Evolutionary conservation across 2,329 filamentous ascomycete genomes (phyloP), one percentile per base, ranked within the genome.

Genomic region (Fusarium piperis): DNA sequence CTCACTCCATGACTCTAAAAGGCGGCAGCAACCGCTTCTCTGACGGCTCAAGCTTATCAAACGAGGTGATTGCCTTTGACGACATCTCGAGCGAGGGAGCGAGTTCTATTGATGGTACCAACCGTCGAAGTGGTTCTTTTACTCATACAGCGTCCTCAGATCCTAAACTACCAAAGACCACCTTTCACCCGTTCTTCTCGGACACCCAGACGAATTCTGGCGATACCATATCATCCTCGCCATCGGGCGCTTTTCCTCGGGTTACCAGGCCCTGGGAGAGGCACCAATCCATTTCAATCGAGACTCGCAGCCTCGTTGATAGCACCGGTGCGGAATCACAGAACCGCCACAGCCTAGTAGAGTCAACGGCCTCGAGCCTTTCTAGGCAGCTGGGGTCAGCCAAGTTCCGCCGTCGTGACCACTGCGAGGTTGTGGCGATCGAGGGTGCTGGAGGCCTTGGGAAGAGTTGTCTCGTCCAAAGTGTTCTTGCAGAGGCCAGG

Each of bases 401-500:
- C 66, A 91, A 91, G 74, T 90, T 90, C 65, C 84, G 87, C 33
- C 84, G 88, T 41, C 86, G 87, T 26, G 89, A 89, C 3, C 90
- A 91, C 59, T 91, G 89, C 73, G 90, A 92, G 74, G 85, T 92
- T 28, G 82, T 91, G 20, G 85, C 85, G 16, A 85, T 92, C 59
- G 87, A 90, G 71, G 90, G 90, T 32, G 84, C 86, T 13, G 89
- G 87, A 4, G 90, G 90, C 1, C 80, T 91, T n/a, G 90, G 90
- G 16, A 92, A 92, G 78, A 91, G 87, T 70, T 89, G 87, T 65
- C 83, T 92, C 16, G 87, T 91, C 28, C 89, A 91, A 73, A 90
- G 89, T 10, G 87, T 91, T 6, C 84, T 91, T 44, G 82, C 86
- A 3, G 90, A 92, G 70, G 88, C 88, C 16, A 84, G 90, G 56